phyloP scores from a whole-genome alignment of 2,329 filamentous ascomycete genomes.

The Aspergillus carbonarius region DNA sequence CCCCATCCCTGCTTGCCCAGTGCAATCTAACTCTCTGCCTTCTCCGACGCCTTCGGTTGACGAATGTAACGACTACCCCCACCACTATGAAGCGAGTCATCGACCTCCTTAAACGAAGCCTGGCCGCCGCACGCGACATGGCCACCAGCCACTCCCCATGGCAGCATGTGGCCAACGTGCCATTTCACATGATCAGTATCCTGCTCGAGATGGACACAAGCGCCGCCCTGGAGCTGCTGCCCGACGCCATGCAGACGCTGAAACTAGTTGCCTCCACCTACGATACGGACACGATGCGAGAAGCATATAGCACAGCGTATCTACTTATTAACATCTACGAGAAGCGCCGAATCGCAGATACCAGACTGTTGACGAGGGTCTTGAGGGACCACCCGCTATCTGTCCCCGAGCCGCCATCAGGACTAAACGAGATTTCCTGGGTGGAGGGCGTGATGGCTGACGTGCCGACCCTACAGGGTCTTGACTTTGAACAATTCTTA shows the following conservation, averaged over 20 bases:
- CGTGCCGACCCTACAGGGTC: conserved; percentile 39
- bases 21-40: conserved; percentile 56
- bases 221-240: conserved; percentile 48
- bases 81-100: conserved; percentile 48
- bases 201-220: conserved; percentile 55
- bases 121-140: conserved; percentile 49
- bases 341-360: conserved; percentile 42
- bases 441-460: conserved; percentile 44
- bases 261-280: conserved; percentile 44
- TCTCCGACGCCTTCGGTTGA: conserved; percentile 52
- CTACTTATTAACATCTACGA: conserved; percentile 55
- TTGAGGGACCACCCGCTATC: background rate
- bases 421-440: conserved; percentile 36
- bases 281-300: conserved; percentile 48
- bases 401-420: conserved; percentile 13
- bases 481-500: conserved; percentile 35
- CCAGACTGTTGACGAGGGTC: conserved; percentile 22
- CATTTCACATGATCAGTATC: conserved; percentile 58
- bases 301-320: conserved; percentile 54
- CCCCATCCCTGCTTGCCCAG: conserved; percentile 51
- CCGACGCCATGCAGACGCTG: conserved; percentile 51
- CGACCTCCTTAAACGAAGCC: conserved; percentile 42
- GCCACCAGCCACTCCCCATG: conserved; percentile 49
- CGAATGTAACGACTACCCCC: conserved; percentile 46
- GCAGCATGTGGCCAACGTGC: conserved; percentile 60